Conservation (phyloP, 2,329 filamentous ascomycete species). For the Thielaviopsis ethacetica region DNA sequence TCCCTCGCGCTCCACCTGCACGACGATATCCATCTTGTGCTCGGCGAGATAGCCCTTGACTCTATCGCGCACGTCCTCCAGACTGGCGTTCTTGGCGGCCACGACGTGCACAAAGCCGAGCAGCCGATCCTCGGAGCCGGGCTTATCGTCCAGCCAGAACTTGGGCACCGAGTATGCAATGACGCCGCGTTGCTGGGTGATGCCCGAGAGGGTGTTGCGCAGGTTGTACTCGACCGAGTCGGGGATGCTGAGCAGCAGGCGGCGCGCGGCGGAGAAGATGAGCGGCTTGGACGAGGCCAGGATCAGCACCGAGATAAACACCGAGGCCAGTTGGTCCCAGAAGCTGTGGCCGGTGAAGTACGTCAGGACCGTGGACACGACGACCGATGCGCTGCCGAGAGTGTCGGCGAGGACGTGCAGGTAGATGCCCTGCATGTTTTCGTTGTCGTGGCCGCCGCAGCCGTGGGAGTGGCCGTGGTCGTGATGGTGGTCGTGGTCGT, state of each 20-base stretch:
- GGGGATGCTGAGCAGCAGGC: slow-evolving; percentile 69
- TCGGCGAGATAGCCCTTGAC: slow-evolving; percentile 53
- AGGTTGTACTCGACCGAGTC: slow-evolving; percentile 76
- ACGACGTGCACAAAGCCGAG: slow-evolving; percentile 78
- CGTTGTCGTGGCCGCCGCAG: slow-evolving; percentile 54
- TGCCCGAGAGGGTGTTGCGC: slow-evolving; percentile 69
- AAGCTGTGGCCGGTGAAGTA: slow-evolving; percentile 80
- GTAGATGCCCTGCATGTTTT: slow-evolving; percentile 97
- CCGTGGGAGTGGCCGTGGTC: slow-evolving; percentile 19
- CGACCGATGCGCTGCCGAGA: slow-evolving; percentile 84
- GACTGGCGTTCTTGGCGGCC: slow-evolving; percentile 51
- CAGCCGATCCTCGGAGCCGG: slow-evolving; percentile 30
- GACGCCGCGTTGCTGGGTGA: slow-evolving; percentile 69
- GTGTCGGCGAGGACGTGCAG: slow-evolving; percentile 90
- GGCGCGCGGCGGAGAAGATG: slow-evolving; percentile 68
- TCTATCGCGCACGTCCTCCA: slow-evolving; percentile 73
- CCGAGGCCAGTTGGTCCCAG: slow-evolving; percentile 89
- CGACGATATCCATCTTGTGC: slow-evolving; percentile 62
- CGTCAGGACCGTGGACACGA: slow-evolving; percentile 76
- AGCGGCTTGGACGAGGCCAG: slow-evolving; percentile 83
- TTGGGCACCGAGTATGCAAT: slow-evolving; percentile 72
- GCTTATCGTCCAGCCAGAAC: slow-evolving; percentile 76
- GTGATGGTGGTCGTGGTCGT: slow-evolving; percentile 25
- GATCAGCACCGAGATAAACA: slow-evolving; percentile 83
- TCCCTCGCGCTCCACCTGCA: slow-evolving; percentile 78